Conservation (phyloP, 192 early-diverging fungal species). For the Cetraspora pellucida region DNA sequence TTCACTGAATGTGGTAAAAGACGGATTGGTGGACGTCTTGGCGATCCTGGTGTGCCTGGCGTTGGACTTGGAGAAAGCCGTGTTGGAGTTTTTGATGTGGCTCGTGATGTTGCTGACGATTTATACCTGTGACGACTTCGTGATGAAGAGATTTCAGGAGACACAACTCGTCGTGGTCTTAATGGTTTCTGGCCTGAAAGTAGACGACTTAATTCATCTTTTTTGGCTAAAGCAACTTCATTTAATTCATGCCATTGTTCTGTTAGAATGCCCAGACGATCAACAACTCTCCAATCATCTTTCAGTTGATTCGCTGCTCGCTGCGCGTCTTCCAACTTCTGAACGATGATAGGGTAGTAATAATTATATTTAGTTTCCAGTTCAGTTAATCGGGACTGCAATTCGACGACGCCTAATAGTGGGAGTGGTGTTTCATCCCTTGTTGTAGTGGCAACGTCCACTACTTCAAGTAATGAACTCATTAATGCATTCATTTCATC, state of each 20-base stretch:
- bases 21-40: constrained; percentile 22
- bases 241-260: constrained; percentile 56
- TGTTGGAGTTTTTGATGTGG: constrained; percentile 9
- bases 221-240: constrained; percentile 46
- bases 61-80: constrained; percentile 32
- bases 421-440: constrained; percentile 27
- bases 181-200: background rate
- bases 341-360: constrained; percentile 48
- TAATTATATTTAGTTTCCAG: constrained; percentile 47
- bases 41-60: constrained; percentile 25
- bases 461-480: constrained; percentile 41
- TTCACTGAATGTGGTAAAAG: constrained; percentile 28
- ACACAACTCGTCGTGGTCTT: constrained; percentile 18
- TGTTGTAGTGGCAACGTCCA: constrained; percentile 36
- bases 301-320: constrained; percentile 32
- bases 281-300: constrained; percentile 49
- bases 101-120: constrained; percentile 27
- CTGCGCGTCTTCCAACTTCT: constrained; percentile 40
- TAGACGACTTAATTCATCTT: constrained; percentile 41
- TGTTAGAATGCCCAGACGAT: constrained; percentile 43
- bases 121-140: background rate
- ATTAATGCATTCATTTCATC: constrained; percentile 50
- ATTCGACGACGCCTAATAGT: constrained; percentile 36
- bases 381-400: constrained; percentile 46
- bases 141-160: constrained; percentile 3